Evolutionary conservation across 441 rosid species (phyloP).

Genomic region (Jatropha podagrica): DNA sequence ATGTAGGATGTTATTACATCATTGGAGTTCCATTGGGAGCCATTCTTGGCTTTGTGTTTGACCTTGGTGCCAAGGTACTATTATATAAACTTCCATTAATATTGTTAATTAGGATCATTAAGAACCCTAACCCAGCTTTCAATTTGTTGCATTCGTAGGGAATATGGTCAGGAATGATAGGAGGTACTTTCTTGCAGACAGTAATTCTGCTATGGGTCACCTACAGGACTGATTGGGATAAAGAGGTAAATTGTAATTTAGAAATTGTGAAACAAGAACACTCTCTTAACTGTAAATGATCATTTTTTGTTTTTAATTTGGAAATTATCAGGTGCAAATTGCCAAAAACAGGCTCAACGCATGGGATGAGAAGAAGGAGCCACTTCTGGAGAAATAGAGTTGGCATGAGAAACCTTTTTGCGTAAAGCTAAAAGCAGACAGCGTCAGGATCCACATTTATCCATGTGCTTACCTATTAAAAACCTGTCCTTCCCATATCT

Average conservation of each 20-base stretch:
- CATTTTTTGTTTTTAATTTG: too few relatives aligned
- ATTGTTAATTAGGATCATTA: neutral
- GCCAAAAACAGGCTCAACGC: neutral
- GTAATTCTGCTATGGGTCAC: conserved; percentile 11
- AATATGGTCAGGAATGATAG: conserved; percentile 22
- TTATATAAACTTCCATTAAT: neutral
- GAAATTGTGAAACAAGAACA: too few relatives aligned
- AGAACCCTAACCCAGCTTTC: neutral
- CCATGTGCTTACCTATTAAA: too few relatives aligned
- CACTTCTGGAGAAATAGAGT: neutral
- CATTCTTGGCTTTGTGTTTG: conserved; percentile 39
- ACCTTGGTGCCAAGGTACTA: conserved; percentile 43
- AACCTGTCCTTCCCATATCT: too few relatives aligned
- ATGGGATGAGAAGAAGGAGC: neutral
- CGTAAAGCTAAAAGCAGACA: too few relatives aligned
- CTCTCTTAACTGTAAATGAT: too few relatives aligned
- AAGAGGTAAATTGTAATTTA: neutral
- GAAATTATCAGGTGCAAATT: neutral
- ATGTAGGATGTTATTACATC: conserved; percentile 26
- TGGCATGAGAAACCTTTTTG: too few relatives aligned
- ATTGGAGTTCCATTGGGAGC: conserved; percentile 52
- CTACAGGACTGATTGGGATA: neutral
- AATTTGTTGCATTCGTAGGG: neutral
- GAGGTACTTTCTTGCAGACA: conserved; percentile 18
- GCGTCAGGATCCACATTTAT: too few relatives aligned